These are phyloP conservation scores for Populus nigra DNA, from an alignment of 345 rosid genomes.

Conservation along the genomic window DNA sequence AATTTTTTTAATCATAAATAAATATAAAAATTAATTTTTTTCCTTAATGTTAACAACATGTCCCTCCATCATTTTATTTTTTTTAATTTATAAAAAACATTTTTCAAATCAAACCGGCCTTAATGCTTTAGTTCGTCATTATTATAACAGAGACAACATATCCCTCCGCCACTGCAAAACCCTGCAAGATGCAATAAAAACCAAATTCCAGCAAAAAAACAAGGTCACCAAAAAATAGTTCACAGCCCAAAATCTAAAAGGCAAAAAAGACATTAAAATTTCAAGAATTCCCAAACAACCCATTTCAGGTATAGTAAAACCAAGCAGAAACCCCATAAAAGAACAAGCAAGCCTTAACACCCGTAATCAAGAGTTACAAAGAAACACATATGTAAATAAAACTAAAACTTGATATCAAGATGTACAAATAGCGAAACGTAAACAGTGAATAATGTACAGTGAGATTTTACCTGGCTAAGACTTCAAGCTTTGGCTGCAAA, in stretches of 20 bases:
- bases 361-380: background rate
- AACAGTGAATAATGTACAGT: background rate
- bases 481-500: constrained; percentile 80
- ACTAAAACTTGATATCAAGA: background rate
- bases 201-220: background rate
- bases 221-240: background rate
- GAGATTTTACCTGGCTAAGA: constrained; percentile 53
- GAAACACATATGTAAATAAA: background rate
- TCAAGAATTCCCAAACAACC: constrained; percentile 11
- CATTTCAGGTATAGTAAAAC: constrained; percentile 8
- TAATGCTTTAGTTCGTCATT: background rate
- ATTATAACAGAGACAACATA: constrained; percentile 15
- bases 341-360: background rate
- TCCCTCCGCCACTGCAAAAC: constrained; percentile 2
- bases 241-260: background rate
- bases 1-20: no score
- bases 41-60: no score
- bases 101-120: no score
- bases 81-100: no score
- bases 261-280: background rate
- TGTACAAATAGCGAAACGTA: background rate
- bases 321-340: background rate
- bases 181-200: background rate
- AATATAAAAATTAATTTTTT: no score
- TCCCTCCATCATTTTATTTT: no score